Evolutionary conservation across 1,139 yeast genomes (phyloP).

Genomic region (Geotrichum histeridarum): DNA sequence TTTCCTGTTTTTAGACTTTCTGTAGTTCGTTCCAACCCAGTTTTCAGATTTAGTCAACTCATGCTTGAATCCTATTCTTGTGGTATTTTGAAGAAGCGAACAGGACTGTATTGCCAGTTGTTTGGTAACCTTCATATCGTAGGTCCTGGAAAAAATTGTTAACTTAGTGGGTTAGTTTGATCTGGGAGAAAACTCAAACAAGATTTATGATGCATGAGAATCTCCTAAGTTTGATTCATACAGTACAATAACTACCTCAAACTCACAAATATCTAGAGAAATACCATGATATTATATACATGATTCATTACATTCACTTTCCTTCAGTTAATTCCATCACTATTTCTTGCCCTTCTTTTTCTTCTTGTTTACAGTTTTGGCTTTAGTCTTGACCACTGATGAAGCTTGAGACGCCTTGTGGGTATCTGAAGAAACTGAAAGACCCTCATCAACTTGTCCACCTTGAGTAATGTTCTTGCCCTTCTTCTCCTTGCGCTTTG

Average conservation of each 20-base stretch:
- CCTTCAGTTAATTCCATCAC: not conserved
- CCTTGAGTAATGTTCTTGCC: constrained; percentile 60
- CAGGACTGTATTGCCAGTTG: not conserved
- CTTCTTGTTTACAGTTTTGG: constrained; percentile 45
- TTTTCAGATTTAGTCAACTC: not conserved
- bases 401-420: constrained; percentile 25
- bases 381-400: constrained; percentile 21
- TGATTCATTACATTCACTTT: not conserved
- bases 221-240: no score
- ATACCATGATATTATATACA: no score
- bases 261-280: no score
- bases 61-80: no score
- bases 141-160: no score
- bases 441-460: constrained; percentile 52
- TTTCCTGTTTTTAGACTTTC: not conserved
- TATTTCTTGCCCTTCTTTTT: constrained; percentile 46
- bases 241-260: no score
- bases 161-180: no score
- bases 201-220: no score
- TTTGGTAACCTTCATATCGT: not conserved
- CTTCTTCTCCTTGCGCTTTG: constrained; percentile 48
- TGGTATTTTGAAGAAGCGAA: not conserved
- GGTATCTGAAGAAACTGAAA: constrained; percentile 43
- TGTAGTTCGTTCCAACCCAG: not conserved
- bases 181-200: no score